These are phyloP conservation scores for Primulina huaijiensis DNA, from an alignment of 257 asterid species.

Conservation along the genomic window DNA sequence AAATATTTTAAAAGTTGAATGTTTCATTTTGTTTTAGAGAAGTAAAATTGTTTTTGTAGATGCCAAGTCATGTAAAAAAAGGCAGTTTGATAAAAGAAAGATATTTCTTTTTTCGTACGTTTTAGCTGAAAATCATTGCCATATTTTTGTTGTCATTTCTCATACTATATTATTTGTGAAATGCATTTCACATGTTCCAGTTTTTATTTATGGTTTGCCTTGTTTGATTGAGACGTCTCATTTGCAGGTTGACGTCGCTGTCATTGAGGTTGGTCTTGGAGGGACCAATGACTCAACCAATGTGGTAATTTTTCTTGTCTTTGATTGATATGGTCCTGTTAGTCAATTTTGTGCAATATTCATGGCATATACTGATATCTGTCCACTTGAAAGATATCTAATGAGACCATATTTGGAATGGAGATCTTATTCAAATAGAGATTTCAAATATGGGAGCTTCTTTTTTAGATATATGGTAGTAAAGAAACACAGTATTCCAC, in stretches of 20 bases:
- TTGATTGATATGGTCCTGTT: neutral
- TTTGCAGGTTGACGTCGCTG: slow-evolving; percentile 87
- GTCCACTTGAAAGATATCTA: neutral
- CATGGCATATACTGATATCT: slow-evolving; percentile 3
- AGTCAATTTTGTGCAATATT: slow-evolving; percentile 19
- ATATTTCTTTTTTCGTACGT: neutral
- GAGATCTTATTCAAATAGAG: neutral
- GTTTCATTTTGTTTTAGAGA: neutral
- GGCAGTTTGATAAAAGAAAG: neutral
- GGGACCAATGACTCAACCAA: slow-evolving; percentile 86
- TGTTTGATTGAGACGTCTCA: slow-evolving; percentile 16
- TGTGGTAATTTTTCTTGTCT: slow-evolving; percentile 54
- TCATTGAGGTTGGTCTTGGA: slow-evolving; percentile 96
- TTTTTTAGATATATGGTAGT: neutral
- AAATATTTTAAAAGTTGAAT: neutral
- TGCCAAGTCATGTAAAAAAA: neutral
- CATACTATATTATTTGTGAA: slow-evolving; percentile 4
- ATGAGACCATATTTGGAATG: neutral
- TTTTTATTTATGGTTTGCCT: neutral
- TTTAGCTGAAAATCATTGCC: slow-evolving; percentile 9
- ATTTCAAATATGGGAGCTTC: neutral
- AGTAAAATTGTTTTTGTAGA: neutral
- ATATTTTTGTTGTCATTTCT: neutral
- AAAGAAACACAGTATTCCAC: neutral
- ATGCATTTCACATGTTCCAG: neutral